Percentiles rank a stretch among this genome's conserved stretches.
phyloP scores from a whole-genome alignment of 768 basidiomycete genomes.

The Suillus plorans region DNA sequence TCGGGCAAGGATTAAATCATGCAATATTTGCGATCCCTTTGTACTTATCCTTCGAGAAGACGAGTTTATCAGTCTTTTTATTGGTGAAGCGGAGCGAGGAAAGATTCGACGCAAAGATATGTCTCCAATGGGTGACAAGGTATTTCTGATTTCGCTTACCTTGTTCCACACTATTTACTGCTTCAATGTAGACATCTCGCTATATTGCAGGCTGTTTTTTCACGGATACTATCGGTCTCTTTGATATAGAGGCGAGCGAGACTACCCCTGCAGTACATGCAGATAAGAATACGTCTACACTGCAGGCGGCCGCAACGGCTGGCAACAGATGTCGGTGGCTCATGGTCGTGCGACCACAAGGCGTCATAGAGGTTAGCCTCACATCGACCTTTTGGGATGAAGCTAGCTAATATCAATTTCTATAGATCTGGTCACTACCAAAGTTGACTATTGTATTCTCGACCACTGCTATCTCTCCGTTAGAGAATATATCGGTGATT shows the following conservation, averaged over 20 bases:
- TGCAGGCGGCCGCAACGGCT: constrained; percentile 66
- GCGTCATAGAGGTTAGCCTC: constrained; percentile 71
- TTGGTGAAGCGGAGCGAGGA: constrained; percentile 76
- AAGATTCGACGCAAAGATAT: constrained; percentile 85
- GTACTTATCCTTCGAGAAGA: constrained; percentile 82
- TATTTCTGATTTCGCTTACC: constrained; percentile 25
- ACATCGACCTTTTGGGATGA: not conserved
- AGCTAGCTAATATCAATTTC: constrained; percentile 6
- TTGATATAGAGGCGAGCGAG: constrained; percentile 44
- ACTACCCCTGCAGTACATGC: constrained; percentile 30
- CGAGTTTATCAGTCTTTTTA: constrained; percentile 81
- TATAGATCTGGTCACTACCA: constrained; percentile 87
- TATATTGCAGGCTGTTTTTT: constrained; percentile 83
- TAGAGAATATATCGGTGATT: constrained; percentile 71
- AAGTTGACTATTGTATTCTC: constrained; percentile 79
- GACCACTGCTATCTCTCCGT: constrained; percentile 51
- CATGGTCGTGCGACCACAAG: constrained; percentile 68
- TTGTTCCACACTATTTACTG: not conserved
- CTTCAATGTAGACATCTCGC: constrained; percentile 50
- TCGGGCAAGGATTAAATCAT: constrained; percentile 73
- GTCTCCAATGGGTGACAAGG: constrained; percentile 88
- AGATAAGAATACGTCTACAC: constrained; percentile 50
- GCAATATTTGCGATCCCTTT: constrained; percentile 87
- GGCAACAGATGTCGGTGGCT: constrained; percentile 77
- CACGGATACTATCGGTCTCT: constrained; percentile 59